Percentiles rank a stretch among this genome's conserved stretches.
These are phyloP conservation scores for Alisma plantagoaquatica DNA, from an alignment of 106 monocot species.

Conservation along the genomic window DNA sequence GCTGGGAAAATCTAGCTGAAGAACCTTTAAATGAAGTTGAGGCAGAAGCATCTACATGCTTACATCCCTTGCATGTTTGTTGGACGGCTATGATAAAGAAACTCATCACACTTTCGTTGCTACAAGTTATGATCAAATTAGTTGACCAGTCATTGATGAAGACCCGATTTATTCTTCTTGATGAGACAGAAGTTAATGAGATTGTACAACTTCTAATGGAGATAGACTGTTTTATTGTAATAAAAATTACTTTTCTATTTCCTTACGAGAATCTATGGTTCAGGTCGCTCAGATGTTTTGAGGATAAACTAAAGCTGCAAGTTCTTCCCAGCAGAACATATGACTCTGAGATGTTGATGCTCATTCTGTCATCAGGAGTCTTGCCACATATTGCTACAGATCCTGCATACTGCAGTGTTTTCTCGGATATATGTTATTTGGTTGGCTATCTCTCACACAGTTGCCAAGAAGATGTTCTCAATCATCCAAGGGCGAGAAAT, in stretches of 20 bases:
- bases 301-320: slow-evolving; percentile 32
- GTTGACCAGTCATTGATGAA: slow-evolving; percentile 41
- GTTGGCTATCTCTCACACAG: slow-evolving; percentile 44
- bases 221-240: slow-evolving; percentile 37
- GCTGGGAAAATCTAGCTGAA: slow-evolving; percentile 77
- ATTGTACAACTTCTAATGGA: slow-evolving; percentile 30
- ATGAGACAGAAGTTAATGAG: slow-evolving; percentile 50
- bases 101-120: slow-evolving; percentile 34
- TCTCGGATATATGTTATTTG: slow-evolving; percentile 61
- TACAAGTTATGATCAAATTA: slow-evolving; percentile 27
- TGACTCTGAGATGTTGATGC: slow-evolving; percentile 48
- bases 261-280: slow-evolving; percentile 40
- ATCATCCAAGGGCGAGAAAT: slow-evolving; percentile 3
- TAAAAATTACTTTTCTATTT: slow-evolving; percentile 56
- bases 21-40: slow-evolving; percentile 32
- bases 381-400: slow-evolving; percentile 22
- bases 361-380: slow-evolving; percentile 50
- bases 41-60: slow-evolving; percentile 10
- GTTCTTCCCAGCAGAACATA: slow-evolving; percentile 14
- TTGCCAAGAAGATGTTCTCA: slow-evolving; percentile 41
- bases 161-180: slow-evolving; percentile 24
- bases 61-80: slow-evolving; percentile 62
- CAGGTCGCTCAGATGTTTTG: slow-evolving; percentile 33
- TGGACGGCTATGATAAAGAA: slow-evolving; percentile 63
- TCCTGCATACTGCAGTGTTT: slow-evolving; percentile 27